A percentile compares a stretch with the other conserved stretches of the same genome.
These are phyloP conservation scores for Bruguiera sexangula DNA, from an alignment of 345 rosid species.

Conservation along the genomic window DNA sequence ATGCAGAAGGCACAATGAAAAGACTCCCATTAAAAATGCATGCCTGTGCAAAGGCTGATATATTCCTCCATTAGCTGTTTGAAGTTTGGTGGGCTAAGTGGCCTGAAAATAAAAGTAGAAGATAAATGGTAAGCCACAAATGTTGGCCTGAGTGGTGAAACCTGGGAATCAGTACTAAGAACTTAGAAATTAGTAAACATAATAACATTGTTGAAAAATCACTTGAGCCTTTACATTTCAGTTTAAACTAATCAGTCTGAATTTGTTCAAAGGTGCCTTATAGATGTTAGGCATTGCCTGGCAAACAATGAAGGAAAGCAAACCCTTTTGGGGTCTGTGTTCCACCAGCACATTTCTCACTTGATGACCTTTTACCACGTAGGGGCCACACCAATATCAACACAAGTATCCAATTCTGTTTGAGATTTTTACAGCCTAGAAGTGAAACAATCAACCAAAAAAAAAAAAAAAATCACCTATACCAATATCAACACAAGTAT, in stretches of 20 bases:
- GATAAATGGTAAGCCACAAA: slow-evolving; percentile 5
- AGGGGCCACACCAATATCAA: background rate
- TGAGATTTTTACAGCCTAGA: background rate
- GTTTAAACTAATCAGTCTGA: background rate
- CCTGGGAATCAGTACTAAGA: background rate
- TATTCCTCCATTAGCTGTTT: slow-evolving; percentile 69
- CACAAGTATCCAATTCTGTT: background rate
- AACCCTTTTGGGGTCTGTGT: background rate
- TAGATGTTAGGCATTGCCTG: background rate
- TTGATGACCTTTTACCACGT: background rate
- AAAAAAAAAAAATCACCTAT: background rate
- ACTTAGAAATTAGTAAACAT: background rate
- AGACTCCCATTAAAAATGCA: slow-evolving; percentile 4
- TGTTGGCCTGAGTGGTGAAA: background rate
- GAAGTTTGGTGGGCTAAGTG: slow-evolving; percentile 50
- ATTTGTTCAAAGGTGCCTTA: background rate
- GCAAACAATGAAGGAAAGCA: background rate
- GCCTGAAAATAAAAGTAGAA: slow-evolving; percentile 46
- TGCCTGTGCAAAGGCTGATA: slow-evolving; percentile 62
- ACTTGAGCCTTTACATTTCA: too few relatives aligned
- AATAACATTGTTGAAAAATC: background rate
- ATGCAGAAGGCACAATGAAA: slow-evolving; percentile 4
- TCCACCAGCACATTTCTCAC: background rate
- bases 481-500: background rate
- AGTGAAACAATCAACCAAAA: background rate